Base-by-base conservation (phyloP, 2,329 filamentous ascomycete genomes). In the Geosmithia morbida region DNA sequence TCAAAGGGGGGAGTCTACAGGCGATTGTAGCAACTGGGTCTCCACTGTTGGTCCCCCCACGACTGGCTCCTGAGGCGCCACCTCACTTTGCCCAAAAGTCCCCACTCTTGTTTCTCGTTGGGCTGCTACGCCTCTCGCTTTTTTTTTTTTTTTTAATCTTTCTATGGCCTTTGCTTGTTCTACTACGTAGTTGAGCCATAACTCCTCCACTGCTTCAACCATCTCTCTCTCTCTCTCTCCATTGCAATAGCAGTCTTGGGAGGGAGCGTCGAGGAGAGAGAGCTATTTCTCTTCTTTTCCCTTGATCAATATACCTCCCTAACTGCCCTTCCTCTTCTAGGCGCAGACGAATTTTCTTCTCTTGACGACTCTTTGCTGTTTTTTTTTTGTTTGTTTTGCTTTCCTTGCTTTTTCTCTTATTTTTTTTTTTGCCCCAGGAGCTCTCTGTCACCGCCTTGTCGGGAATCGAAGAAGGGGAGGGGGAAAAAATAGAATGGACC, bases 401-500 rank as follows among this genome's bases (percentile, higher is more conserved):
- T 26, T 26, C 6, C 33, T 37, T 30, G 29, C 29, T 37, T 37
- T 37, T 37, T 5, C 8, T 26, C 8, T 26, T 16, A 11, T 37
- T 37, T 11, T 16, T 37, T 37, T 37, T 37, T 6, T 13, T 11
- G 3, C 33, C 11, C 33, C 3, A 13, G 33, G 11, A 37, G 33
- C 33, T 37, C 13, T 37, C 33, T 37, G 33, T 37, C 33, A 37
- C 33, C 33, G 33, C 33, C 33, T 37, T 37, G 33, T 13, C 11
- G 13, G 33, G 11, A 37, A 37, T 5, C 33, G 4, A 37, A 16
- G 11, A 13, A 16, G 6, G 11, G 13, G 33, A 37, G 11, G 14
- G 33, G 14, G 13, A 37, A 37, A 37, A 37, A 37, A 37, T 7
- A 37, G 13, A 50, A 60, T 57, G 57, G 56, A 58, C 50, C 65